A percentile compares a stretch with the other conserved stretches of the same genome.
phyloP scores from a whole-genome alignment of 2,329 filamentous ascomycete genomes.

The Aspergillus niger region DNA sequence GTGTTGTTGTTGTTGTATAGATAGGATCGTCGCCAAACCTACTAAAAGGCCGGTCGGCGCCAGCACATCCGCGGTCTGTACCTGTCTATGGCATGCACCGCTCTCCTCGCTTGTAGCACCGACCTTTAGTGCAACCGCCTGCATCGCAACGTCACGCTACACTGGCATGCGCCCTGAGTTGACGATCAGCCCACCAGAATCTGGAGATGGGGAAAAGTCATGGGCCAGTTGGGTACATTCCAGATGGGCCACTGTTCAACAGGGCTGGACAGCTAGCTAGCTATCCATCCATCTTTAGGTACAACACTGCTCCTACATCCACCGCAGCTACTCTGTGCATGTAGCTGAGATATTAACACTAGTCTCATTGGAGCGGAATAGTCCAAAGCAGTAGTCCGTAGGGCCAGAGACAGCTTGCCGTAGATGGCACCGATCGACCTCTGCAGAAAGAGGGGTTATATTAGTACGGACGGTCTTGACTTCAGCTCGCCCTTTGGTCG shows the following conservation, averaged over 20 bases:
- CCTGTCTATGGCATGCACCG: background rate
- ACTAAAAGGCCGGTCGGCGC: background rate
- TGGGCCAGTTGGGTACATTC: conserved; percentile 1
- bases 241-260: conserved; percentile 1
- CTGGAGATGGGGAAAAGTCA: background rate
- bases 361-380: background rate
- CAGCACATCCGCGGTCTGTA: conserved; percentile 5
- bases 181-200: conserved; percentile 11
- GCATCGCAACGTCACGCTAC: conserved; percentile 10
- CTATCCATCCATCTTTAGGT: background rate
- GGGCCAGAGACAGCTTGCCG: background rate
- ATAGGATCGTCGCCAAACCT: background rate
- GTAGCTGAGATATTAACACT: background rate
- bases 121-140: background rate
- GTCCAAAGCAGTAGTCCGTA: background rate
- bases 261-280: background rate
- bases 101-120: background rate
- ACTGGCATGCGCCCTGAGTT: background rate
- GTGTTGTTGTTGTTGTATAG: background rate
- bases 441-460: background rate
- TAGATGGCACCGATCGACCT: background rate
- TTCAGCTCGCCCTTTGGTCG: background rate
- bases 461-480: background rate
- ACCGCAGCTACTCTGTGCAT: background rate
- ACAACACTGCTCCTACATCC: background rate